Conservation (phyloP, 345 rosid genomes). For the Trapa incisa region DNA sequence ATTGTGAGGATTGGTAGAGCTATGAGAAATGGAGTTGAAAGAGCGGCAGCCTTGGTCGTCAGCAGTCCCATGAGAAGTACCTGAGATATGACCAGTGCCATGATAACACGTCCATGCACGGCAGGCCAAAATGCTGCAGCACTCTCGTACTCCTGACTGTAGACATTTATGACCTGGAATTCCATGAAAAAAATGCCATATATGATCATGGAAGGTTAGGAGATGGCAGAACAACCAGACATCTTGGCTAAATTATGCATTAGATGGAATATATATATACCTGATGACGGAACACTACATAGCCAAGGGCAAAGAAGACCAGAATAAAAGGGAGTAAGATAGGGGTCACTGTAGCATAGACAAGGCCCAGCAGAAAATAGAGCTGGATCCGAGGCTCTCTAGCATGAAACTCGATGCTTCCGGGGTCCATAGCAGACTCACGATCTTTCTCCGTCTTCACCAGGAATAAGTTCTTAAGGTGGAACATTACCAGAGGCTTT, state of each 20-base stretch:
- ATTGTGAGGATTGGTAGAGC: conserved; percentile 68
- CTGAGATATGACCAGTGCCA: conserved; percentile 67
- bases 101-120: conserved; percentile 64
- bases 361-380: conserved; percentile 85
- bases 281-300: conserved; percentile 83
- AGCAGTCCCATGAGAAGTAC: conserved; percentile 64
- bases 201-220: no score
- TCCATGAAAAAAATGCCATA: not conserved
- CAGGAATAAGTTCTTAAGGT: conserved; percentile 74
- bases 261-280: conserved; percentile 15
- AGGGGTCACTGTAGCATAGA: conserved; percentile 78
- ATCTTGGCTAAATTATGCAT: no score
- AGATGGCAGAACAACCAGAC: no score
- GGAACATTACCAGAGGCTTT: conserved; percentile 69
- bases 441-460: conserved; percentile 96
- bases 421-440: conserved; percentile 87
- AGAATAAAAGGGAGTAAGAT: conserved; percentile 73
- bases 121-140: conserved; percentile 94
- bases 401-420: conserved; percentile 75
- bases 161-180: conserved; percentile 75
- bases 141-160: conserved; percentile 83
- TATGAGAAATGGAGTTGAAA: conserved; percentile 58
- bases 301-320: conserved; percentile 72
- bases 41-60: conserved; percentile 43
- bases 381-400: conserved; percentile 93